Percentiles rank a stretch among this genome's conserved stretches.
Evolutionary conservation across 2,329 filamentous ascomycete species (phyloP).

Genomic region (Ophiocordyceps camponoti-leonardi): DNA sequence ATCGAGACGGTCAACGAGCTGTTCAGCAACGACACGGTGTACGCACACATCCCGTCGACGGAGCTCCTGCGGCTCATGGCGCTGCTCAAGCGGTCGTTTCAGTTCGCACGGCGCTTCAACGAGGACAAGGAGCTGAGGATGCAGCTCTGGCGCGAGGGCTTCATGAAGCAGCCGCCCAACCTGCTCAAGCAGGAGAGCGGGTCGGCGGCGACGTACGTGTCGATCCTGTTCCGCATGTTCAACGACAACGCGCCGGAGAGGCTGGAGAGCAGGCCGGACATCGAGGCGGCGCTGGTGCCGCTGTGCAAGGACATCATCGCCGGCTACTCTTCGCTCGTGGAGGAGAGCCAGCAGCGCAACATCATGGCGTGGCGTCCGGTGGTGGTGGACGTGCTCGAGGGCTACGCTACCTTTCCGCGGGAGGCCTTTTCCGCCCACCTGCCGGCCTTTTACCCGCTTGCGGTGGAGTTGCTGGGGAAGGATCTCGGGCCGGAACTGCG

Average conservation of each 20-base stretch:
- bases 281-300: constrained; percentile 82
- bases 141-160: constrained; percentile 88
- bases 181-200: constrained; percentile 93
- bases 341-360: constrained; percentile 92
- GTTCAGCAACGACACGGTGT: constrained; percentile 93
- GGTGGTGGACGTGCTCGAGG: constrained; percentile 90
- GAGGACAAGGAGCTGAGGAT: constrained; percentile 91
- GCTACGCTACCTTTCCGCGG: constrained; percentile 69
- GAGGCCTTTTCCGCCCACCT: constrained; percentile 68
- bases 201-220: constrained; percentile 84
- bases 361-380: constrained; percentile 95
- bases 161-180: constrained; percentile 99
- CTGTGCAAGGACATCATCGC: constrained; percentile 88
- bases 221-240: constrained; percentile 95
- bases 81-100: constrained; percentile 85
- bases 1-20: constrained; percentile 98
- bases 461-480: constrained; percentile 64
- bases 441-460: constrained; percentile 68
- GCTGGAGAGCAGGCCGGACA: constrained; percentile 60
- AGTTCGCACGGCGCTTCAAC: constrained; percentile 96
- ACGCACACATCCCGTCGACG: constrained; percentile 75
- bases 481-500: constrained; percentile 71
- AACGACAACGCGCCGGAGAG: constrained; percentile 74
- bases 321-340: constrained; percentile 71
- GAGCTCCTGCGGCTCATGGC: constrained; percentile 88